phyloP scores from a whole-genome alignment of 495 filamentous ascomycete species.

The Aspergillus mulundensis region DNA sequence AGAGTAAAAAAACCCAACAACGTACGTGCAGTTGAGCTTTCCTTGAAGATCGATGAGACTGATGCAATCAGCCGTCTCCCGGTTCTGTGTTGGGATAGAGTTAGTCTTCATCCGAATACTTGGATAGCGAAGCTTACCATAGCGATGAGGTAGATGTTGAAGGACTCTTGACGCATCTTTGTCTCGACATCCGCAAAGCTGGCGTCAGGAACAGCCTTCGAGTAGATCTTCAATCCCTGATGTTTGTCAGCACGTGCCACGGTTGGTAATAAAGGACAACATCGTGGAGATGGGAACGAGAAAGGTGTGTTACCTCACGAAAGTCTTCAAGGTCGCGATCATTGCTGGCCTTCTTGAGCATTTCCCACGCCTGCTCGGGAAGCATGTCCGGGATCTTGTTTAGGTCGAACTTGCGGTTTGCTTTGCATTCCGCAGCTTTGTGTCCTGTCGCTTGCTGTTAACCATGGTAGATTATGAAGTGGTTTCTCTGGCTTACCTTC shows the following conservation, averaged over 20 bases:
- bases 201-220: constrained; percentile 63
- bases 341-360: constrained; percentile 57
- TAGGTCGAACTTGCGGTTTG: constrained; percentile 64
- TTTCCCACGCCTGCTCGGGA: constrained; percentile 66
- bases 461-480: not conserved
- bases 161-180: constrained; percentile 60
- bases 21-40: constrained; percentile 68
- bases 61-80: constrained; percentile 52
- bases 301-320: constrained; percentile 49
- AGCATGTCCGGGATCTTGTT: constrained; percentile 52
- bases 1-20: constrained; percentile 63
- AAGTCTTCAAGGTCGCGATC: constrained; percentile 69
- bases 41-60: constrained; percentile 84
- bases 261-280: not conserved
- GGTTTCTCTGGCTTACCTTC: constrained; percentile 51
- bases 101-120: not conserved
- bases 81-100: constrained; percentile 39
- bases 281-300: not conserved
- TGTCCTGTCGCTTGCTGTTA: constrained; percentile 53
- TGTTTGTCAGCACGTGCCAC: constrained; percentile 15
- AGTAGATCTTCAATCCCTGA: constrained; percentile 63
- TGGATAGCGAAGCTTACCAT: constrained; percentile 35
- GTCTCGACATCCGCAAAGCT: constrained; percentile 70
- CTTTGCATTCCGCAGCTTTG: constrained; percentile 58
- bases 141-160: constrained; percentile 71